Base-by-base conservation (phyloP, 2,329 filamentous ascomycete genomes). In the Penicillium sp. region DNA sequence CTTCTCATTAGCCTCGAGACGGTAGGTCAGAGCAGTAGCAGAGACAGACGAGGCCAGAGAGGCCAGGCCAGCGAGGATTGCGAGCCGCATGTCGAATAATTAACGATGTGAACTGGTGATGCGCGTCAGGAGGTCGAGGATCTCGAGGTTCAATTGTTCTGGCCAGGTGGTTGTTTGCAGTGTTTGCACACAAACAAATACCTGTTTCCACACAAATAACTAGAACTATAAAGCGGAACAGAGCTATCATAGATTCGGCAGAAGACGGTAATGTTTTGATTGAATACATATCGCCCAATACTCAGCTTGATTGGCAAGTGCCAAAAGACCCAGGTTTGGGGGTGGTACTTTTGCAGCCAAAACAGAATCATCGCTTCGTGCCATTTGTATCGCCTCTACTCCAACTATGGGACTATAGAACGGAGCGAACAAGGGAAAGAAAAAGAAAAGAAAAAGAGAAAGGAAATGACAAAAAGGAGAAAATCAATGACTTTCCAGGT, bases 21-120 rank as follows among this genome's bases (percentile, higher is more conserved):
- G 91, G 82, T 97, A 99, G 48, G 95, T 99, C 72, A 99, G 83
- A 42, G 95, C 93, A 4, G 95, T 99, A 37, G 91, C 92, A 53
- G 90, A 87, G 52, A 88, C 89, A 59, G 89, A 80, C 58, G 89
- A 87, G 56, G 87, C 79, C 63, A 90, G 77, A 70, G 83, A 86
- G 79, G 89, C 89, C 74, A 96, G 83, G 79, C 88, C 86, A 67
- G 84, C 81, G 53, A 86, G 78, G 59, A 90, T 68, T 63, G 83
- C 79, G 64, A 88, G 75, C 79, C 85, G 89, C 90, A 93, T 93
- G 63, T 56, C 54, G 47, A 48, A 54, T 27, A 54, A 52, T 61
- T 61, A 63, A 64, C 21, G 52, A 50, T 39, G 43, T 60, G 39
- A 55, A 49, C 39, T 54, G 56, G 39, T 43, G 51, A 55, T 50